Base-by-base conservation (phyloP, 257 asterid species). In the Solanum pennellii region DNA sequence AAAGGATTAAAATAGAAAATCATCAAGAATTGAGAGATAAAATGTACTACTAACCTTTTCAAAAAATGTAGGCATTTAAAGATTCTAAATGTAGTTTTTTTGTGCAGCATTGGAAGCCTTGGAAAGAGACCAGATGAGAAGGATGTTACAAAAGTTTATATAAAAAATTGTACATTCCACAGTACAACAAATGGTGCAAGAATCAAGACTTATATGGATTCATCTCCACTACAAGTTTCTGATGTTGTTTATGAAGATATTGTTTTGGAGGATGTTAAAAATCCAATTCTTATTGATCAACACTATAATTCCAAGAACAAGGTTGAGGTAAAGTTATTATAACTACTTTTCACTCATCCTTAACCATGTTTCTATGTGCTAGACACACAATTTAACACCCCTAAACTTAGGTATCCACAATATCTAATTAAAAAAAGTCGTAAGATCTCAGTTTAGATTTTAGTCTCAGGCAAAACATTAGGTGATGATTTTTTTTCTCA, bases 251-350 rank as follows among this genome's bases (percentile, higher is more conserved):
- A 47, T 86, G 89, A 93, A 25, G 94, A 95, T 83, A 41, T 95
- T 1, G 12, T 87, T 10, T 82, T 95, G 95, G 68, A 88, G 6
- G 20, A 71, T 2, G 98, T 95, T 10, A 80, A 84, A 62, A 92
- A 95, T 74, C 98, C 98, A 44, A 92, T 95, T 91, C 39, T 94
- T 85, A 95, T 95, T 42, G 98, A 94, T 86, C 98, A 95, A 56
- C 93, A 94, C 83, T 95, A 94, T 92, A 45, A 82, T 87, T 91
- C 97, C 87, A 89, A 90, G 93, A 68, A 9, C 3, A 87, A 3
- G 0, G 56, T 73, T 5, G 69, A 76, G 92, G 96, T 94, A 39
- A 39, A 52, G 59, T 10, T 59, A 59, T 59, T 5, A 59, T 20
- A 8, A 59, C 27, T 59, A 59, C 12, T 8, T 59, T 56, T 52